Evolutionary conservation across 108 stramenopile species (phyloP).

Genomic region (Cyclotella choctawhatcheeana): DNA sequence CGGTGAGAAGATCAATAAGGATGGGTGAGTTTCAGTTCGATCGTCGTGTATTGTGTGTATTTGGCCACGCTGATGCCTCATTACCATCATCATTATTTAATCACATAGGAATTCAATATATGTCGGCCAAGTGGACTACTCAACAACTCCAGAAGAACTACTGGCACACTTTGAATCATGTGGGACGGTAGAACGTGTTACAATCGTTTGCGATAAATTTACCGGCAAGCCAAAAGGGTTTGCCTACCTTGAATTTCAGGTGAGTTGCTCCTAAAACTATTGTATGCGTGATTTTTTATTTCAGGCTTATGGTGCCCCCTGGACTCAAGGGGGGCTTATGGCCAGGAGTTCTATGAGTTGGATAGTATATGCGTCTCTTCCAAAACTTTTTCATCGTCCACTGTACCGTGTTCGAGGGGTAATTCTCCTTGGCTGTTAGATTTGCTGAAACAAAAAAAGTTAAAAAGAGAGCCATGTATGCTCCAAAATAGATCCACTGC

Average conservation of each 20-base stretch:
- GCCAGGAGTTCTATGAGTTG: too few species aligned
- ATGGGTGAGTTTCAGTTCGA: slow-evolving; percentile 25
- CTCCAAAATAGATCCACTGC: too few species aligned
- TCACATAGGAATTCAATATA: slow-evolving; percentile 72
- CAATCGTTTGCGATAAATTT: slow-evolving; percentile 97
- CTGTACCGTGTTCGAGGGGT: too few species aligned
- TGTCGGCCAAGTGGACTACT: slow-evolving; percentile 98
- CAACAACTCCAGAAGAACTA: slow-evolving; percentile 94
- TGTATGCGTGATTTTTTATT: background rate
- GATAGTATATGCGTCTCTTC: too few species aligned
- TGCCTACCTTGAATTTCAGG: slow-evolving; percentile 87
- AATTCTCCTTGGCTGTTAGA: too few species aligned
- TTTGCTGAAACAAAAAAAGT: too few species aligned
- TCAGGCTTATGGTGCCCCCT: too few species aligned
- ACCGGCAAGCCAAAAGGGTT: slow-evolving; percentile 93
- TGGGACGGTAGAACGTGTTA: slow-evolving; percentile 97
- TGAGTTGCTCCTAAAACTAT: slow-evolving; percentile 34
- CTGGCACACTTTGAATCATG: slow-evolving; percentile 94
- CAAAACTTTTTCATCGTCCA: too few species aligned
- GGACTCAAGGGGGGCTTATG: too few species aligned
- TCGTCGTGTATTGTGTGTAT: background rate
- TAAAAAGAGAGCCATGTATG: too few species aligned
- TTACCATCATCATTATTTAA: background rate
- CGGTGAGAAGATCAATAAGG: slow-evolving; percentile 40
- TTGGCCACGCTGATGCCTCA: background rate